A percentile compares a stretch with the other conserved stretches of the same genome.
Evolutionary conservation across 805 yeast species (phyloP).

Genomic region (Metschnikowia baotianmanensis): DNA sequence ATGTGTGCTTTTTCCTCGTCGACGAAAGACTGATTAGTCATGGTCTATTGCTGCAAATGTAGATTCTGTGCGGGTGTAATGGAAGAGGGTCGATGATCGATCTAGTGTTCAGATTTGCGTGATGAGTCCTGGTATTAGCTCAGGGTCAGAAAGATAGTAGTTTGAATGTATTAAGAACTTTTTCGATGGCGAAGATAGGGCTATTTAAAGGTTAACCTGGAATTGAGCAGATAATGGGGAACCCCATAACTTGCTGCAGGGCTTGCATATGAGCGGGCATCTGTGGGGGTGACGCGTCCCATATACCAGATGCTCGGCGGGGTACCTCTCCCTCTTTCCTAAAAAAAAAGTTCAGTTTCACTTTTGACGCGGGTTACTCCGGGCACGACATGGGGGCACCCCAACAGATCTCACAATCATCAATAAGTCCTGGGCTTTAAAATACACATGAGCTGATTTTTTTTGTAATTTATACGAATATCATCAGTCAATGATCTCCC

Average conservation of each 20-base stretch:
- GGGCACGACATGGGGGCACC: neutral
- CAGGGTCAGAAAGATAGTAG: no score
- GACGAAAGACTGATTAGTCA: slow-evolving; percentile 2
- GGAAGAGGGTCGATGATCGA: neutral
- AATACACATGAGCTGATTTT: no score
- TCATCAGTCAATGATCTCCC: no score
- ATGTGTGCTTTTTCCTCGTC: slow-evolving; percentile 11
- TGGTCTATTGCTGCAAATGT: slow-evolving; percentile 1
- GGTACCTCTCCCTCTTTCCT: no score
- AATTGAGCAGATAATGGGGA: neutral
- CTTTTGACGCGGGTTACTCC: neutral
- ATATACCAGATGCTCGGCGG: neutral
- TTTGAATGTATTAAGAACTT: neutral
- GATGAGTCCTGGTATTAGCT: no score
- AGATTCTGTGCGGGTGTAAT: neutral
- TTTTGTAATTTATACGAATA: no score
- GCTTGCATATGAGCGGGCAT: neutral
- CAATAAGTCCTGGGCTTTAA: no score
- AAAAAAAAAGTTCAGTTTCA: no score
- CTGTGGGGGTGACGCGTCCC: slow-evolving; percentile 2
- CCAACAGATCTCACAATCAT: no score
- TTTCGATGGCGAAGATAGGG: neutral
- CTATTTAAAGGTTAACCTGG: neutral
- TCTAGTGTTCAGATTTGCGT: no score
- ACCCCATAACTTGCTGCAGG: neutral